Base-by-base conservation (phyloP, 805 yeast species). In the Ogataea dorogensis region DNA sequence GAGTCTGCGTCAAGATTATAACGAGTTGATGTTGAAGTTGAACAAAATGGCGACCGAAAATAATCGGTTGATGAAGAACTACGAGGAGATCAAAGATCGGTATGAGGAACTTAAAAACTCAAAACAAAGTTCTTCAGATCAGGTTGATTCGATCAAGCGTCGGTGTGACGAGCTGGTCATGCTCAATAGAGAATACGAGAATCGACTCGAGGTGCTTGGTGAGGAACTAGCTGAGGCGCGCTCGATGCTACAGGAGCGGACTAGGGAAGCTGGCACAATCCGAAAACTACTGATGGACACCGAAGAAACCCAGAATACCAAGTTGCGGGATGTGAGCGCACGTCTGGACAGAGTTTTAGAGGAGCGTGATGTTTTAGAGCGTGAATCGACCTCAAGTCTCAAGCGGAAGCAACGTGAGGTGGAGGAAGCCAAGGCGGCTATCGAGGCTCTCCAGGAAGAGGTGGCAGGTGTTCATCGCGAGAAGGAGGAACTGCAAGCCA, bases 141-240 rank as follows among this genome's bases (percentile, higher is more conserved):
- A 69, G 39, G 63, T 68, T 7, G 80, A 73, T 24, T 47, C 67
- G 0, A 50, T 77, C 41, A 80, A 73, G 49, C 80, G 77, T 45
- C 87, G 85, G 54, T 75, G 79, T 41, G 91, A 86, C 33, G 95
- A 86, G 50, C 56, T 84, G 32, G 53, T 70, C 3, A 73, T 83
- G 71, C 76, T 84, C 36, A 61, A 79, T 24, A 73, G 74, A 42
- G 98, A 93, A 49, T 65, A 79, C 2, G 71, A 69, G 27, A 68
- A 68, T 35, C 71, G 75, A 44, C 67, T 75, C 15, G 88, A 84
- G 38, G 73, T 77, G 2, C 56, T 89, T 18, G 88, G 85, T 47
- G 95, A 87, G 38, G 96, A 89, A 53, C 62, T 91, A n/a, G 65
- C 73, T 8, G 97, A 89, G 40, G 67, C 85, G 4, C 73, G 86